Evolutionary conservation across 2,329 filamentous ascomycete genomes (phyloP).

Genomic region (Tolypocladium tropicale): DNA sequence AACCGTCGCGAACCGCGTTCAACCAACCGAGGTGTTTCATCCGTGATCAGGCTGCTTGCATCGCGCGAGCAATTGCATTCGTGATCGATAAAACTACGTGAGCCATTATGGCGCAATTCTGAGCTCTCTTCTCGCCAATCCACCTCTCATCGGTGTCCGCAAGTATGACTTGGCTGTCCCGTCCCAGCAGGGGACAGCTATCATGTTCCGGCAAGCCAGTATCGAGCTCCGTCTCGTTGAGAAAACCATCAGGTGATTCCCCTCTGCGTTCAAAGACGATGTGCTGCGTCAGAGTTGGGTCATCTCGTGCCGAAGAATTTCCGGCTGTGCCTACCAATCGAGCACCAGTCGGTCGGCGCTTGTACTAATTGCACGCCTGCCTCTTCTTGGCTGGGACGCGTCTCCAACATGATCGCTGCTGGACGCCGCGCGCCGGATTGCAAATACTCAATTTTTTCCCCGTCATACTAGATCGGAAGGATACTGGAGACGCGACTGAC

Average conservation of each 20-base stretch:
- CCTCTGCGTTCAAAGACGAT: neutral
- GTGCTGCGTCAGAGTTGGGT: neutral
- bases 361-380: neutral
- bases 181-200: no score
- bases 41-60: neutral
- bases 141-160: no score
- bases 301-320: constrained; percentile 1
- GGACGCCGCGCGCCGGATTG: neutral
- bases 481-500: neutral
- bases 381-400: neutral
- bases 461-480: neutral
- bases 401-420: neutral
- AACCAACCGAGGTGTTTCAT: neutral
- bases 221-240: neutral
- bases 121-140: no score
- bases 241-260: neutral
- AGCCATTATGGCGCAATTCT: neutral
- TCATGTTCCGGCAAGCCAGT: neutral
- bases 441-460: no score
- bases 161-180: neutral
- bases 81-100: neutral
- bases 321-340: neutral
- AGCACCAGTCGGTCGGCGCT: neutral
- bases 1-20: neutral
- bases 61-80: neutral